Evolutionary conservation across 2,329 filamentous ascomycete species (phyloP).

Genomic region (Aspergillus caelatus): DNA sequence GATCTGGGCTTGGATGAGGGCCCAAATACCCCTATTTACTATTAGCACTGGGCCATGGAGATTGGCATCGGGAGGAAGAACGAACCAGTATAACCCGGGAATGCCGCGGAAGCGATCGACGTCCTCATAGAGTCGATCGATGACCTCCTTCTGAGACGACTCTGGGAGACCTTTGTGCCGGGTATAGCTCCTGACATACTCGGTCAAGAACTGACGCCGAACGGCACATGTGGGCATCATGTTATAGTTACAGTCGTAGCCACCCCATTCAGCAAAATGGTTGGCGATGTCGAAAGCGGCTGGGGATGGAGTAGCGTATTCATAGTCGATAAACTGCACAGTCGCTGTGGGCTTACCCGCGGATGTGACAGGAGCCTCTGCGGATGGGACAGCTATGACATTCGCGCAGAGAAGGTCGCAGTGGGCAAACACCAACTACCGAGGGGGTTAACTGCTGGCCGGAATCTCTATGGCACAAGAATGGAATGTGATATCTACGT

Average conservation of each 20-base stretch:
- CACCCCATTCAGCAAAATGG: slow-evolving; percentile 98
- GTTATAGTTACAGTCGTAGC: slow-evolving; percentile 90
- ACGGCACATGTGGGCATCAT: slow-evolving; percentile 77
- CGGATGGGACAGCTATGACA: slow-evolving; percentile 73
- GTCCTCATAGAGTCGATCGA: slow-evolving; percentile 71
- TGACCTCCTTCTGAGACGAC: slow-evolving; percentile 61
- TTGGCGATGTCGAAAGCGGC: slow-evolving; percentile 96
- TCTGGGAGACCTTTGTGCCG: slow-evolving; percentile 45
- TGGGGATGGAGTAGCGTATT: slow-evolving; percentile 92
- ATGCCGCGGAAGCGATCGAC: slow-evolving; percentile 87
- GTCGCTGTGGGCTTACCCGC: slow-evolving; percentile 48
- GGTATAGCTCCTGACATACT: slow-evolving; percentile 80
- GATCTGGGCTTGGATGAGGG: slow-evolving; percentile 89
- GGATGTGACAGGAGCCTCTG: slow-evolving; percentile 30
- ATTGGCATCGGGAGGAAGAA: neutral
- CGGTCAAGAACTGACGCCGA: slow-evolving; percentile 76
- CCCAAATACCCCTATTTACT: slow-evolving; percentile 87
- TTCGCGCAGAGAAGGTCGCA: slow-evolving; percentile 97
- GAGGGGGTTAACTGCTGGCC: slow-evolving; percentile 3
- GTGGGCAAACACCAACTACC: slow-evolving; percentile 84
- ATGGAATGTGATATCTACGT: slow-evolving; percentile 30
- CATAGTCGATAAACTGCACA: slow-evolving; percentile 94
- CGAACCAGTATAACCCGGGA: slow-evolving; percentile 76
- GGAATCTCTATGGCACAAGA: neutral
- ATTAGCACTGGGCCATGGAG: slow-evolving; percentile 1